Evolutionary conservation across 768 basidiomycete species (phyloP).

Genomic region (Lactarius hengduanensis): DNA sequence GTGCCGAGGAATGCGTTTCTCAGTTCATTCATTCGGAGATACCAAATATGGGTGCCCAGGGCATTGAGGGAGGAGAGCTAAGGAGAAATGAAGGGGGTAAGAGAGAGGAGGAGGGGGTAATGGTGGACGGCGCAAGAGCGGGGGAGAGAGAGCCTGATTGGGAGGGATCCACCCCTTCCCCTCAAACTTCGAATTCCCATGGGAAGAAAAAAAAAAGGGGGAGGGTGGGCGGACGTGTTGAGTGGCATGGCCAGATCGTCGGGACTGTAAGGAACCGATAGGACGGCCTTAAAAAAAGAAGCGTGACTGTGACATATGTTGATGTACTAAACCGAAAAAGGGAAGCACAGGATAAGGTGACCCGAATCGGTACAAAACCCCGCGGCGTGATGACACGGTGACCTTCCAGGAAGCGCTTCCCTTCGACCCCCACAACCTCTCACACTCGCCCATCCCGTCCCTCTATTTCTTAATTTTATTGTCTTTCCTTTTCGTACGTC

Average conservation of each 20-base stretch:
- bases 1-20: neutral
- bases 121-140: constrained; percentile 15
- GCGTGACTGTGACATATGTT: constrained; percentile 24
- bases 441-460: constrained; percentile 21
- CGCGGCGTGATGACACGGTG: constrained; percentile 27
- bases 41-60: neutral
- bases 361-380: constrained; percentile 31
- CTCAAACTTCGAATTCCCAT: constrained; percentile 30
- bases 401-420: constrained; percentile 30
- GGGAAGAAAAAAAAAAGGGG: constrained; percentile 30
- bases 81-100: constrained; percentile 4
- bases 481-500: constrained; percentile 24
- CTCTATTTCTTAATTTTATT: constrained; percentile 29
- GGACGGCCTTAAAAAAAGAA: constrained; percentile 16
- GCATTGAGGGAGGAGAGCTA: constrained; percentile 3
- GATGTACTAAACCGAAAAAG: constrained; percentile 25
- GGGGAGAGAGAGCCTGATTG: constrained; percentile 17
- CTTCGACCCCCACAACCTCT: constrained; percentile 29
- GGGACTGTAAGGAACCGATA: constrained; percentile 20
- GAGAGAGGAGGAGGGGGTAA: constrained; percentile 6
- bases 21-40: neutral
- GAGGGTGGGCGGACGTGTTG: constrained; percentile 24
- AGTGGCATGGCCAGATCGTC: constrained; percentile 23
- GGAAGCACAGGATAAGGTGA: constrained; percentile 28
- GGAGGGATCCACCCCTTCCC: constrained; percentile 23